Evolutionary conservation across 345 rosid species (phyloP).

Genomic region (Eucalyptus marginata): DNA sequence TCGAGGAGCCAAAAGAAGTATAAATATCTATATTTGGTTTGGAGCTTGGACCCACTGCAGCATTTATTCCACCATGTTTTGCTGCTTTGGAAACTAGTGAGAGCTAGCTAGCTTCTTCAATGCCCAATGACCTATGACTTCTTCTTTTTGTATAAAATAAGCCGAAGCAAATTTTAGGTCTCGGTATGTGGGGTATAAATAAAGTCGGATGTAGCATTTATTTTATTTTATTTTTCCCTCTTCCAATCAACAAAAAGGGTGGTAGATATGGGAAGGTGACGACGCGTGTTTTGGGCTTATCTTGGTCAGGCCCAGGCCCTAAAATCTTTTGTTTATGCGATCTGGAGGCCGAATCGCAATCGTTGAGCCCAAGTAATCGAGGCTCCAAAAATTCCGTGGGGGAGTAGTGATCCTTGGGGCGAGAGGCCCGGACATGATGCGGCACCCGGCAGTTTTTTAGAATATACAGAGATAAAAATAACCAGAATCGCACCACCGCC

Average conservation of each 20-base stretch:
- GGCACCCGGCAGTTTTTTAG: background rate
- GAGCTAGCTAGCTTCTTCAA: background rate
- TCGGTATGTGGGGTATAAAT: background rate
- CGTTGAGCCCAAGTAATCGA: no score
- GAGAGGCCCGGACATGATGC: background rate
- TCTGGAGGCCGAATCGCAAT: no score
- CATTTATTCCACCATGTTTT: background rate
- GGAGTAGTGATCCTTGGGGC: background rate
- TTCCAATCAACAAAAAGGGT: background rate
- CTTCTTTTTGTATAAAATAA: background rate
- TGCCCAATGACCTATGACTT: background rate
- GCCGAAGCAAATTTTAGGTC: background rate
- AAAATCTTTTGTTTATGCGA: no score
- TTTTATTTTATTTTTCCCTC: background rate
- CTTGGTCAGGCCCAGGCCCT: background rate
- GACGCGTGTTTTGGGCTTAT: background rate
- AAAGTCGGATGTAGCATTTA: background rate
- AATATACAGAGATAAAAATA: background rate
- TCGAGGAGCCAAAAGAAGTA: background rate
- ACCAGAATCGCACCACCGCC: no score
- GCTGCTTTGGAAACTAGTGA: background rate
- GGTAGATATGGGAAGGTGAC: no score
- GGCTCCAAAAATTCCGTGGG: no score
- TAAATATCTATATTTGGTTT: background rate
- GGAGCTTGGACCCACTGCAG: background rate